These are phyloP conservation scores for Scopulariopsis brevicaulis DNA, from an alignment of 2,329 filamentous ascomycete species.

Conservation along the genomic window DNA sequence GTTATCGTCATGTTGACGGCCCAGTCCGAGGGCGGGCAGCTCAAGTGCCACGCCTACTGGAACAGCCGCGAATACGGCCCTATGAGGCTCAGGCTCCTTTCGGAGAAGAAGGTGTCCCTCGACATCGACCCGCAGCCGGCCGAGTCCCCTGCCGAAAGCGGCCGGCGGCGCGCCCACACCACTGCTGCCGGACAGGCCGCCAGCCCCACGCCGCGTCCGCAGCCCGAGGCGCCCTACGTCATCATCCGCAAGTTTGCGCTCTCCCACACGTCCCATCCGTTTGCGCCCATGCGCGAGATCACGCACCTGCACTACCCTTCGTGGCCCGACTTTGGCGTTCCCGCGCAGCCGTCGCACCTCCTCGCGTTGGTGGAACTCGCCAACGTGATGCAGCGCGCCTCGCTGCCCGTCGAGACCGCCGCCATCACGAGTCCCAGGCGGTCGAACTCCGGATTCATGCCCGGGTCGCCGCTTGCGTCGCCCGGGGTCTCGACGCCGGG, in stretches of 20 bases:
- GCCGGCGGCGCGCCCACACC: constrained; percentile 42
- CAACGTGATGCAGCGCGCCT: constrained; percentile 58
- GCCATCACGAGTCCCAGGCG: constrained; percentile 19
- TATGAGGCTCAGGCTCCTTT: constrained; percentile 63
- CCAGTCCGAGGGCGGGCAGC: constrained; percentile 81
- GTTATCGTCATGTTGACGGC: constrained; percentile 96
- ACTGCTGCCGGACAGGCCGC: constrained; percentile 27
- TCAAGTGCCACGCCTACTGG: constrained; percentile 97
- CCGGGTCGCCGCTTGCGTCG: neutral
- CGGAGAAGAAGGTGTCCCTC: constrained; percentile 72
- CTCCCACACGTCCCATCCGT: constrained; percentile 65
- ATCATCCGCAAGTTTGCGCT: constrained; percentile 81
- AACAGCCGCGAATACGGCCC: constrained; percentile 65
- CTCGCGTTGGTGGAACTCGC: constrained; percentile 83
- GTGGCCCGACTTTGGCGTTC: constrained; percentile 97
- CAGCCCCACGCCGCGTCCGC: constrained; percentile 12
- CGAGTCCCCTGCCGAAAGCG: constrained; percentile 19
- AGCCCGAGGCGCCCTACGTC: constrained; percentile 57
- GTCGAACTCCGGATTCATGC: constrained; percentile 14
- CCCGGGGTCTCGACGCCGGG: constrained; percentile 14
- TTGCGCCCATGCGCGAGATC: constrained; percentile 79
- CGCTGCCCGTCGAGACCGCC: constrained; percentile 32
- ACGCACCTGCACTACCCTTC: constrained; percentile 89
- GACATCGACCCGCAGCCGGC: constrained; percentile 39
- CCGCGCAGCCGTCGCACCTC: constrained; percentile 77